These are phyloP conservation scores for Phytophthora sansomeana DNA, from an alignment of 352 stramenopile species.

Conservation along the genomic window DNA sequence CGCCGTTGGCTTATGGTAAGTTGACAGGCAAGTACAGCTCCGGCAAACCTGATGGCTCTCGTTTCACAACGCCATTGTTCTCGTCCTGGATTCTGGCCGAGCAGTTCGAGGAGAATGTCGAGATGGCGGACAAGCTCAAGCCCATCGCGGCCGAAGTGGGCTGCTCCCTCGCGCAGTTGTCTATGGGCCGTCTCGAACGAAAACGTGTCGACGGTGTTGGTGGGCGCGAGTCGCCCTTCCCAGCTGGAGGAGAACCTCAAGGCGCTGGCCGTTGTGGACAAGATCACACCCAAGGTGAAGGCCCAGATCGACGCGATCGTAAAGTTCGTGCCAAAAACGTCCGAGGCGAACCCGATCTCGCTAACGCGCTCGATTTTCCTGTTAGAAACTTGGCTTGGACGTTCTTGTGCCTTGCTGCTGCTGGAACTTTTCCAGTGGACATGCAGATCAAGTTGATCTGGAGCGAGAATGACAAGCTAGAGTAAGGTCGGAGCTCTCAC, in stretches of 20 bases:
- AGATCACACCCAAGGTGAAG: conserved; percentile 22
- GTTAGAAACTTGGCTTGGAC: too few relatives aligned
- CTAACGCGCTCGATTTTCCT: too few relatives aligned
- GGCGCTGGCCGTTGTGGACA: conserved; percentile 7
- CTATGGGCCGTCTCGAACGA: conserved; percentile 57
- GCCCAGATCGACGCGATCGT: too few relatives aligned
- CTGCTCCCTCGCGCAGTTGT: too few relatives aligned
- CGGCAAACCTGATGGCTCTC: conserved; percentile 6
- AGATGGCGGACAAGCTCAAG: conserved; percentile 41
- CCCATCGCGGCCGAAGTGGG: conserved; percentile 48
- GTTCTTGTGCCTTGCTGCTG: too few relatives aligned
- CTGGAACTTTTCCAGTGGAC: too few relatives aligned
- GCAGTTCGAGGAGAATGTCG: conserved; percentile 20
- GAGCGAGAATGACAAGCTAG: too few relatives aligned
- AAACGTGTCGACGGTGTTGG: conserved; percentile 58
- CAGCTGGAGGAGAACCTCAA: too few relatives aligned
- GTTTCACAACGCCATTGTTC: conserved; percentile 8
- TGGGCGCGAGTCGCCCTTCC: conserved; percentile 44
- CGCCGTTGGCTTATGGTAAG: conserved; percentile 7
- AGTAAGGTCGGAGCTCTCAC: too few relatives aligned
- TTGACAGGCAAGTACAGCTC: conserved; percentile 21
- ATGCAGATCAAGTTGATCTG: too few relatives aligned
- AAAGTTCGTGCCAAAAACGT: too few relatives aligned
- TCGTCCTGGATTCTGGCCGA: conserved; percentile 8
- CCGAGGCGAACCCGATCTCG: too few relatives aligned